Conservation (phyloP, 225 moss, liverwort and hornwort genomes). For the Sphagnum contortum region DNA sequence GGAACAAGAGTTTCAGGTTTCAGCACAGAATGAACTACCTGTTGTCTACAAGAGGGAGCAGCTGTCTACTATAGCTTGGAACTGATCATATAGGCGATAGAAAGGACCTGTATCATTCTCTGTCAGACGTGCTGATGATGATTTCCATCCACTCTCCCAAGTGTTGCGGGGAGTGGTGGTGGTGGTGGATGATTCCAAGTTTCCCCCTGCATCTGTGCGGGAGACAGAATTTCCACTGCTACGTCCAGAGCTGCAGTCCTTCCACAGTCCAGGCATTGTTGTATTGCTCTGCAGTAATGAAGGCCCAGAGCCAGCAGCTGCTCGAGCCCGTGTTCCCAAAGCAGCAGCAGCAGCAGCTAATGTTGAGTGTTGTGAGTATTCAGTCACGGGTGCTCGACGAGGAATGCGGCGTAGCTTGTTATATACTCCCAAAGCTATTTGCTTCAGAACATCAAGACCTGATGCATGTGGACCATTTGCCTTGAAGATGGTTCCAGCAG, state of each 20-base stretch:
- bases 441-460: slow-evolving; percentile 65
- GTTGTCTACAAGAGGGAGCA: too few relatives aligned
- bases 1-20: background rate
- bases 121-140: slow-evolving; percentile 25
- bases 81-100: background rate
- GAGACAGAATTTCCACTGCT: slow-evolving; percentile 31
- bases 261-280: slow-evolving; percentile 85
- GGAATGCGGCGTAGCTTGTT: slow-evolving; percentile 85
- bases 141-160: slow-evolving; percentile 88
- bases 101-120: slow-evolving; percentile 36
- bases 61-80: too few relatives aligned
- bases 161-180: slow-evolving; percentile 46
- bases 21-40: too few relatives aligned
- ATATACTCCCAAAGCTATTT: slow-evolving; percentile 85
- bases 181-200: slow-evolving; percentile 51
- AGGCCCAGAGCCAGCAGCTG: slow-evolving; percentile 5
- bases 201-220: slow-evolving; percentile 18
- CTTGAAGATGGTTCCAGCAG: slow-evolving; percentile 81
- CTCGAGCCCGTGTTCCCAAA: slow-evolving; percentile 23
- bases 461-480: slow-evolving; percentile 52
- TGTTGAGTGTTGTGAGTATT: slow-evolving; percentile 14
- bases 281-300: slow-evolving; percentile 34
- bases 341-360: slow-evolving; percentile 9
- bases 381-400: slow-evolving; percentile 21
- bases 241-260: slow-evolving; percentile 70